phyloP scores from a whole-genome alignment of 805 yeast species.

The Babjeviella inositovora region DNA sequence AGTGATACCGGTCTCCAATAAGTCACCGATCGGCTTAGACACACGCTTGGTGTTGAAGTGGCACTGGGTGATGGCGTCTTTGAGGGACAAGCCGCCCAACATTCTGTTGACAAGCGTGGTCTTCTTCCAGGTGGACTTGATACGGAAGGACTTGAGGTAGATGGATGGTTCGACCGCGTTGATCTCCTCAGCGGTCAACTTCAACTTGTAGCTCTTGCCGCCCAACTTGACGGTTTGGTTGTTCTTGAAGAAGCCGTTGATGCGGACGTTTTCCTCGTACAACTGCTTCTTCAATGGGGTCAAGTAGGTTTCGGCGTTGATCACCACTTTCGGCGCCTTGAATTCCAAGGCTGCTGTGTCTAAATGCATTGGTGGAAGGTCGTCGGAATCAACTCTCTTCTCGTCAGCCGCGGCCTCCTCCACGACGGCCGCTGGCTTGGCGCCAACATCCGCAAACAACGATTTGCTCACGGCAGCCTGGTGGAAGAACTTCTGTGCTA shows the following conservation, averaged over 20 bases:
- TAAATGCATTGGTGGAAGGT: too few species aligned
- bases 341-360: too few species aligned
- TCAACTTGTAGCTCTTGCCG: conserved; percentile 35
- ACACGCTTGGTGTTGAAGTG: conserved; percentile 76
- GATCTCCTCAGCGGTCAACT: conserved; percentile 47
- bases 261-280: conserved; percentile 40
- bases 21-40: conserved; percentile 61
- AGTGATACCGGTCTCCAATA: conserved; percentile 55
- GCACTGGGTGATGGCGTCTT: conserved; percentile 79
- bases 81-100: conserved; percentile 52
- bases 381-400: too few species aligned
- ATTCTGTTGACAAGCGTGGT: conserved; percentile 68
- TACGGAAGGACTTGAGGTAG: conserved; percentile 65
- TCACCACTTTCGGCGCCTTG: too few species aligned
- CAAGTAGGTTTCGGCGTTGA: too few species aligned
- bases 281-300: conserved; percentile 59
- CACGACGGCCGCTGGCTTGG: too few species aligned
- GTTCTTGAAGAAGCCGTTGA: conserved; percentile 58
- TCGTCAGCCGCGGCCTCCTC: too few species aligned
- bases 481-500: too few species aligned
- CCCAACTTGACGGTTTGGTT: conserved; percentile 27
- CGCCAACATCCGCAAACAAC: too few species aligned
- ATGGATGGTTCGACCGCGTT: conserved; percentile 78
- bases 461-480: too few species aligned
- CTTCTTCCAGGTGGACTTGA: conserved; percentile 81